Evolutionary conservation across 1,284 basidiomycete genomes (phyloP).

Genomic region (Ustilago bromivora): DNA sequence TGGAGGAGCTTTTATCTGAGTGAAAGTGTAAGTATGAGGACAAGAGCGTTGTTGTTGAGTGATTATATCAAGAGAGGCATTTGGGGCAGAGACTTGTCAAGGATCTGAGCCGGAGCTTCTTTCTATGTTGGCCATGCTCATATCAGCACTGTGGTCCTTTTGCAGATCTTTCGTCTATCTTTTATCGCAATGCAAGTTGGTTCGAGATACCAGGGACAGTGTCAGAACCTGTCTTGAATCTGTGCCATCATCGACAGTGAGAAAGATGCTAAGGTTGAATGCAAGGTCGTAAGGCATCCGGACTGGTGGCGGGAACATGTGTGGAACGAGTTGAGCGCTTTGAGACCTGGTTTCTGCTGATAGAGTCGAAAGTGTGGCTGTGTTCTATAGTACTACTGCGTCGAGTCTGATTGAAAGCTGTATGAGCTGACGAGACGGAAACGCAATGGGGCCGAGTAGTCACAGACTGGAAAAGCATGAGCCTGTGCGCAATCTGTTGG

Average conservation of each 20-base stretch:
- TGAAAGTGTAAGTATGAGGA: conserved; percentile 62
- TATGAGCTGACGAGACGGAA: no score
- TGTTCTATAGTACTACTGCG: no score
- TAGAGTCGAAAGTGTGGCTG: no score
- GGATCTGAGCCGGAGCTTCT: conserved; percentile 19
- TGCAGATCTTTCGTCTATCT: not conserved
- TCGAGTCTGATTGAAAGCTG: no score
- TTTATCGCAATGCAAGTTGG: not conserved
- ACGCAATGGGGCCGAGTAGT: no score
- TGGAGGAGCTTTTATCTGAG: conserved; percentile 60
- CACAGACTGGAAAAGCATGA: not conserved
- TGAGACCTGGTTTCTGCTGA: no score
- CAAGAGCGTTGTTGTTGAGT: conserved; percentile 60
- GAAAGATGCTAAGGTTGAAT: no score
- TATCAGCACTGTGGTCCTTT: not conserved
- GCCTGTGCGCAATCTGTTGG: not conserved
- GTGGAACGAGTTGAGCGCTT: no score
- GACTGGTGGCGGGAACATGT: no score
- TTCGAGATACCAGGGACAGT: not conserved
- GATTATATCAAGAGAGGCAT: conserved; percentile 67
- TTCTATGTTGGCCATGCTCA: not conserved
- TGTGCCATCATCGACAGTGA: no score
- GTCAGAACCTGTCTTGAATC: no score
- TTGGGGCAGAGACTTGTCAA: conserved; percentile 61
- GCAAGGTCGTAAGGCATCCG: no score